A percentile compares a stretch with the other conserved stretches of the same genome.
phyloP scores from a whole-genome alignment of 306 rosid genomes.

The Psophocarpus tetragonolobus region DNA sequence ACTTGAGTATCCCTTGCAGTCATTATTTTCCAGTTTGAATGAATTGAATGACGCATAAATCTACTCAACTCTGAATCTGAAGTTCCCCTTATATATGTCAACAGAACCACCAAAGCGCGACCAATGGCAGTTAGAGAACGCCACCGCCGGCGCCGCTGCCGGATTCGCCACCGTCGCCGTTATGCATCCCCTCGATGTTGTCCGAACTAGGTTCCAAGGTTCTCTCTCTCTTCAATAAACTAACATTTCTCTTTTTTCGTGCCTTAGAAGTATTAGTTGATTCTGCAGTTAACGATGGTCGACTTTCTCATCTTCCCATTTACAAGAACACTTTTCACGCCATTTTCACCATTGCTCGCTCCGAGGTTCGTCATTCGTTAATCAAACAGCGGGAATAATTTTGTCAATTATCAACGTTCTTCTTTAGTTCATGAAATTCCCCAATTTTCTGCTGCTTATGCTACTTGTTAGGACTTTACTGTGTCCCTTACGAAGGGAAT shows the following conservation, averaged over 20 bases:
- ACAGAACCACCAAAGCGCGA: constrained; percentile 29
- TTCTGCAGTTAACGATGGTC: constrained; percentile 79
- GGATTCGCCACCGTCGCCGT: constrained; percentile 85
- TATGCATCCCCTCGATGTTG: constrained; percentile 93
- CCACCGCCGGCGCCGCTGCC: constrained; percentile 78
- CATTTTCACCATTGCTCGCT: constrained; percentile 76
- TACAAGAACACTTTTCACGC: constrained; percentile 89
- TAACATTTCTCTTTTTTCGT: background rate
- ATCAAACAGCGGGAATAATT: background rate
- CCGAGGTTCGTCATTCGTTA: constrained; percentile 64
- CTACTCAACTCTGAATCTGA: constrained; percentile 6
- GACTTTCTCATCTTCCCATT: constrained; percentile 65
- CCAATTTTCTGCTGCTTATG: background rate
- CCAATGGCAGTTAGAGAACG: constrained; percentile 87
- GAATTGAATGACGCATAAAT: background rate
- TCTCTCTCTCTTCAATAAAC: background rate
- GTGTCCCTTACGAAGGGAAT: background rate
- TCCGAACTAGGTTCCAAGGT: constrained; percentile 97
- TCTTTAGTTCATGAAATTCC: background rate
- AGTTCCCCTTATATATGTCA: constrained; percentile 32
- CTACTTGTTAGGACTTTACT: background rate
- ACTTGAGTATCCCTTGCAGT: too few species aligned
- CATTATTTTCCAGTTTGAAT: background rate
- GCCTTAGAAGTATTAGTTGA: background rate
- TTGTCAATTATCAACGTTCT: background rate